A percentile compares a stretch with the other conserved stretches of the same genome.
These are phyloP conservation scores for Botrytis hyacinthi DNA, from an alignment of 2,329 filamentous ascomycete genomes.

Conservation along the genomic window DNA sequence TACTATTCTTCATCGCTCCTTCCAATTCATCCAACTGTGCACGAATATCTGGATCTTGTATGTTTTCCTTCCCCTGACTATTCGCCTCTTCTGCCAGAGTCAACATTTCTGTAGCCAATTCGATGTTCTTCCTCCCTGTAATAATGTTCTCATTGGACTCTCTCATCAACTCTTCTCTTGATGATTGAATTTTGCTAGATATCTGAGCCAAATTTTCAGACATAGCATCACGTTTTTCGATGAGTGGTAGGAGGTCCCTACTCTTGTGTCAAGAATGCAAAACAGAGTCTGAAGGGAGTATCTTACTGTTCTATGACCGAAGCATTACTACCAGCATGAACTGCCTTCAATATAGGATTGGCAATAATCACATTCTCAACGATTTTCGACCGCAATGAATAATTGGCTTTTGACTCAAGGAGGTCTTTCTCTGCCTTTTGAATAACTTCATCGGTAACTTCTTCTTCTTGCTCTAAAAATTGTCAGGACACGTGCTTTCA, in stretches of 20 bases:
- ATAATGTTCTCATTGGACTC: constrained; percentile 58
- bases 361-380: constrained; percentile 67
- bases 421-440: constrained; percentile 59
- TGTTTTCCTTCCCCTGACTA: constrained; percentile 52
- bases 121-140: constrained; percentile 58
- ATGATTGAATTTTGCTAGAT: constrained; percentile 50
- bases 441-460: constrained; percentile 51
- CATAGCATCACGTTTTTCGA: constrained; percentile 66
- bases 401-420: constrained; percentile 67
- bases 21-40: constrained; percentile 59
- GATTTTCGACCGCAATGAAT: constrained; percentile 67
- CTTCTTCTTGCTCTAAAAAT: constrained; percentile 28
- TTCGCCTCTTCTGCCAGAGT: constrained; percentile 58
- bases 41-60: constrained; percentile 51
- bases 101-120: constrained; percentile 61
- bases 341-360: constrained; percentile 73
- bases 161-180: constrained; percentile 52
- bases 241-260: constrained; percentile 55
- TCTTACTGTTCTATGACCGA: constrained; percentile 66
- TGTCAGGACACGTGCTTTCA: constrained; percentile 25
- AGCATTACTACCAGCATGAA: constrained; percentile 65
- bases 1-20: constrained; percentile 57
- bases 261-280: constrained; percentile 22
- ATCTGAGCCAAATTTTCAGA: constrained; percentile 62
- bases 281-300: constrained; percentile 16